Base-by-base conservation (phyloP, 176 grass and related monocot genomes). In the Raddia guianensis region DNA sequence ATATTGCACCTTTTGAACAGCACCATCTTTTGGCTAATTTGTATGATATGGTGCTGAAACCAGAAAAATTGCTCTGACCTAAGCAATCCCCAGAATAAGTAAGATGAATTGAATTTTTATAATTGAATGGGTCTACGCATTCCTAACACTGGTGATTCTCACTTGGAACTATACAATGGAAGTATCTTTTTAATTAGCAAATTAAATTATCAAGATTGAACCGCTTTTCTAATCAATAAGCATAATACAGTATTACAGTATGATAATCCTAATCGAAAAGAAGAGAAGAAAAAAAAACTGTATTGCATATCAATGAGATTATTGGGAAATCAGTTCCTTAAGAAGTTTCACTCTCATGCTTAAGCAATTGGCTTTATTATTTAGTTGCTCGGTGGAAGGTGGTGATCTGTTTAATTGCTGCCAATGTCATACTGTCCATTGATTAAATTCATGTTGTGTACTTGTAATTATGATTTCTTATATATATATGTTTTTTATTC, bases 301-400 rank as follows among this genome's bases (percentile, higher is more conserved):
- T 37, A 48, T 27, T 72, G 19, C 27, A 47, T 37, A 44, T 74
- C 5, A 5, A 6, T 62, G 68, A 8, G 18, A 52, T 74, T 82
- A 82, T 10, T 21, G 35, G 44, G 13, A 62, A 49, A 50, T 61
- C 9, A 42, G 74, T 77, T 70, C 58, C 82, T 77, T 66, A 42
- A 53, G 12, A 55, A 21, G 55, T 8, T 63, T 20, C 63, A 21
- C 42, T 33, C 32, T 13, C 65, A 44, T 45, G 57, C 57, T 70
- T 45, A 53, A 62, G 14, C 35, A 42, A 16, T 53, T 85, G 63
- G 20, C 13, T 43, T 2, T 20, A 63, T 72, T 35, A 43, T 53
- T 55, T 56, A 72, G 15, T 58, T 56, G 4, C 58, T 63, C 43
- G 54, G 35, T 3, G 63, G 72, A 48, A 54, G 6, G 40, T 42